Percentiles rank a stretch among this genome's conserved stretches.
phyloP scores from a whole-genome alignment of 352 stramenopile genomes.

The Phytophthora chlamydospora region DNA sequence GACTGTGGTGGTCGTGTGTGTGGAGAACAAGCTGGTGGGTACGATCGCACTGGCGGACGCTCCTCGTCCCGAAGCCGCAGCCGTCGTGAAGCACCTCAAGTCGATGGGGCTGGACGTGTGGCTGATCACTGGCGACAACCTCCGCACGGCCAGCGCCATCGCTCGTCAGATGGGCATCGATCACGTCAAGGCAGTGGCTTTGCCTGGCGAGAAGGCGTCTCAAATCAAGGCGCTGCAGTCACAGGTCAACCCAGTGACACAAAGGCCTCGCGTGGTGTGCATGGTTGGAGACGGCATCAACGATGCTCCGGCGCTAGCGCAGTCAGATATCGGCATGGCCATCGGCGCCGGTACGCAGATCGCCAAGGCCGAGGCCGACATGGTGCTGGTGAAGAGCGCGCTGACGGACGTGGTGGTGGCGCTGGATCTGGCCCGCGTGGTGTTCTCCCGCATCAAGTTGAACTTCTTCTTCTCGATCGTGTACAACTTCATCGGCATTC shows the following conservation, averaged over 20 bases:
- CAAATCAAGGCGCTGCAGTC: slow-evolving; percentile 89
- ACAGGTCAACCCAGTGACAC: slow-evolving; percentile 71
- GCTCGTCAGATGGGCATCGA: slow-evolving; percentile 90
- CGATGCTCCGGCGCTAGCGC: slow-evolving; percentile 92
- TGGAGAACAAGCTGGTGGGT: slow-evolving; percentile 72
- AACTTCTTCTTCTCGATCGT: slow-evolving; percentile 91
- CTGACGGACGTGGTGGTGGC: slow-evolving; percentile 86
- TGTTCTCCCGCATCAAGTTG: slow-evolving; percentile 84
- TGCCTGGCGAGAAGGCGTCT: slow-evolving; percentile 95
- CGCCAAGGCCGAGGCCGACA: slow-evolving; percentile 86
- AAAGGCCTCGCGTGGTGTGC: slow-evolving; percentile 83
- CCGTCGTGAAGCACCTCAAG: slow-evolving; percentile 79
- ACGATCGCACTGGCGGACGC: slow-evolving; percentile 83
- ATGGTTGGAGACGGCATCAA: slow-evolving; percentile 97
- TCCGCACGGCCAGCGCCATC: slow-evolving; percentile 90
- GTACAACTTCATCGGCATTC: slow-evolving; percentile 88
- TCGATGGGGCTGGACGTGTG: slow-evolving; percentile 85
- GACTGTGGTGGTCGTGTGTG: slow-evolving; percentile 81
- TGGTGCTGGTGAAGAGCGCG: slow-evolving; percentile 90
- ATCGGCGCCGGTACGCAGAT: slow-evolving; percentile 93
- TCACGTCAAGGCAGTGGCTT: slow-evolving; percentile 85
- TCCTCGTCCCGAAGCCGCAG: slow-evolving; percentile 70
- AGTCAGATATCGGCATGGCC: slow-evolving; percentile 93
- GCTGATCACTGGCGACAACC: slow-evolving; percentile 93
- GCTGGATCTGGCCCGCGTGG: slow-evolving; percentile 77